phyloP scores from a whole-genome alignment of 257 asterid species.

The Catharanthus roseus region DNA sequence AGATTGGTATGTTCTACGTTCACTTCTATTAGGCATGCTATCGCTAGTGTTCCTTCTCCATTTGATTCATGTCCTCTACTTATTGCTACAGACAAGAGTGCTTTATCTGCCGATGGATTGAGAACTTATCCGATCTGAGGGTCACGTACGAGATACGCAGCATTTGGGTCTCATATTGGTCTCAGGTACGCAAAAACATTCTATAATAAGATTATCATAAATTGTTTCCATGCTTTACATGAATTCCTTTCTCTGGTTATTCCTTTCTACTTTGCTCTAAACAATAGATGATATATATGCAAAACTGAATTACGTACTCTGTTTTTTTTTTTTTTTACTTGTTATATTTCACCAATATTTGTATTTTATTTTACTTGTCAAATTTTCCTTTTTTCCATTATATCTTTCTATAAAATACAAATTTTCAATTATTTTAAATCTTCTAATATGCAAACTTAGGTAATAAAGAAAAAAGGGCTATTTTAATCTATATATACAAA shows the following conservation, averaged over 20 bases:
- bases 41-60: neutral
- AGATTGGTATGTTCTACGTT: conserved; percentile 19
- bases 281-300: too few species aligned
- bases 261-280: neutral
- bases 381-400: too few species aligned
- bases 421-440: too few species aligned
- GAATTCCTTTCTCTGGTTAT: neutral
- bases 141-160: conserved; percentile 43
- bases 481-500: too few species aligned
- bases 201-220: too few species aligned
- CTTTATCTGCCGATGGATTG: conserved; percentile 38
- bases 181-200: conserved; percentile 22
- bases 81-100: conserved; percentile 36
- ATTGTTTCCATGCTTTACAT: neutral
- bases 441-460: too few species aligned
- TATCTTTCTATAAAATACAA: too few species aligned
- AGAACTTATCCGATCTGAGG: conserved; percentile 39
- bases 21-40: neutral
- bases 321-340: too few species aligned
- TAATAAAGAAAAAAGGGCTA: too few species aligned
- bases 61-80: neutral
- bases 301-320: too few species aligned
- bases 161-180: conserved; percentile 40
- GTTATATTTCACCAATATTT: too few species aligned
- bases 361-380: too few species aligned